Conservation (phyloP, 106 monocot species). For the Xerophyta viscosa region DNA sequence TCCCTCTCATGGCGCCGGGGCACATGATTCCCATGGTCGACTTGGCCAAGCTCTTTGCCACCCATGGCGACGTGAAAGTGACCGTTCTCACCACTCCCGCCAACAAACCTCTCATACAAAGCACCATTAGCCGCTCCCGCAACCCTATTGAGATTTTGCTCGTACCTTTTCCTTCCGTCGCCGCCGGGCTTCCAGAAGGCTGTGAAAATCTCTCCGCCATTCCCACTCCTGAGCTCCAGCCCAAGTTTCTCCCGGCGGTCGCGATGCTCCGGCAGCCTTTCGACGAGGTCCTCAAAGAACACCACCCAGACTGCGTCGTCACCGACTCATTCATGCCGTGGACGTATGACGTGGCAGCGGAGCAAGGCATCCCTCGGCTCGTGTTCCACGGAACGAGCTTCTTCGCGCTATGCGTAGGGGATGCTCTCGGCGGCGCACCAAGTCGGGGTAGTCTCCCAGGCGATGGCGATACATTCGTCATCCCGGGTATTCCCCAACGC, state of each 20-base stretch:
- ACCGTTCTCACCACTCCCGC: constrained; percentile 46
- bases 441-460: no score
- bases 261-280: constrained; percentile 20
- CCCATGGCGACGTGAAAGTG: constrained; percentile 28
- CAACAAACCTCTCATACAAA: constrained; percentile 21
- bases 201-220: constrained; percentile 25
- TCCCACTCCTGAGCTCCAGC: background rate
- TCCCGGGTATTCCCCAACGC: no score
- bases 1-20: constrained; percentile 52
- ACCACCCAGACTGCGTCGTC: constrained; percentile 30
- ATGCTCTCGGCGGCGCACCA: background rate
- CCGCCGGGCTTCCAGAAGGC: constrained; percentile 38
- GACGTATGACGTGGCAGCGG: constrained; percentile 16
- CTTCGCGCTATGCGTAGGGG: constrained; percentile 1
- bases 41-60: constrained; percentile 38
- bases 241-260: background rate
- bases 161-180: constrained; percentile 30
- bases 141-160: constrained; percentile 20
- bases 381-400: constrained; percentile 22
- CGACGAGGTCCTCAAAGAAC: background rate
- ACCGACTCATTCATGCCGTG: constrained; percentile 37
- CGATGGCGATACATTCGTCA: no score
- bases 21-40: constrained; percentile 65
- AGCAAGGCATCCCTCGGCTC: constrained; percentile 26
- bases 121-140: constrained; percentile 9